Percentiles rank a stretch among this genome's conserved stretches.
These are phyloP conservation scores for Amanita polypyramis DNA, from an alignment of 768 basidiomycete species.

Conservation along the genomic window DNA sequence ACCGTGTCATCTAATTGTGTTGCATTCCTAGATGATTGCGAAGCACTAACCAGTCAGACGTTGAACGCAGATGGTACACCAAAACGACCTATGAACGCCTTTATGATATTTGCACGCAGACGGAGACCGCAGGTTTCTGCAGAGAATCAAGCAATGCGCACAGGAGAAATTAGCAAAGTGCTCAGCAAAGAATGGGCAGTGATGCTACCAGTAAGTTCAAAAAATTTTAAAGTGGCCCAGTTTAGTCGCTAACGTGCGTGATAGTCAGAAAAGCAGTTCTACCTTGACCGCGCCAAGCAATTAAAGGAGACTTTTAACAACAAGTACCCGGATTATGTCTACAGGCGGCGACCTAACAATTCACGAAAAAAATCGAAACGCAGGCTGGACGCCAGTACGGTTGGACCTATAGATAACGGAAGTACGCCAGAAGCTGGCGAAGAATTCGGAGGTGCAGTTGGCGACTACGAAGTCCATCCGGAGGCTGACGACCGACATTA, in stretches of 20 bases:
- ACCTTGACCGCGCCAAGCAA: constrained; percentile 77
- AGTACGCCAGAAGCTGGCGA: constrained; percentile 19
- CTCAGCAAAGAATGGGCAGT: constrained; percentile 79
- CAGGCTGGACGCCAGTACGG: constrained; percentile 21
- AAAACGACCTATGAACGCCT: constrained; percentile 88
- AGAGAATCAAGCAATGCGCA: constrained; percentile 85
- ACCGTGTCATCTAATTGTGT: neutral
- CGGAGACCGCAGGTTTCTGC: constrained; percentile 76
- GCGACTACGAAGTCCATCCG: constrained; percentile 26
- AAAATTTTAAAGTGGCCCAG: constrained; percentile 8
- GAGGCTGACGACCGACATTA: constrained; percentile 25
- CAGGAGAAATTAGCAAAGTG: constrained; percentile 84
- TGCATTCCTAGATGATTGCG: constrained; percentile 19
- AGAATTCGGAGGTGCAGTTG: constrained; percentile 11
- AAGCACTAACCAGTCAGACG: constrained; percentile 62
- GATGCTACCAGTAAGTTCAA: constrained; percentile 55
- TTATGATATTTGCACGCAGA: constrained; percentile 86
- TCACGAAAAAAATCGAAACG: constrained; percentile 45
- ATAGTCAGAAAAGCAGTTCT: constrained; percentile 78
- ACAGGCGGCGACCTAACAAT: constrained; percentile 81
- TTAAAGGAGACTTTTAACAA: constrained; percentile 80
- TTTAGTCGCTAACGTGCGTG: constrained; percentile 8
- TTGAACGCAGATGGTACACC: constrained; percentile 83
- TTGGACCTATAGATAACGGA: constrained; percentile 1
- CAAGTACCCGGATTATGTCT: constrained; percentile 85